Conservation (phyloP, 768 basidiomycete genomes). For the Boletus coccyginus region DNA sequence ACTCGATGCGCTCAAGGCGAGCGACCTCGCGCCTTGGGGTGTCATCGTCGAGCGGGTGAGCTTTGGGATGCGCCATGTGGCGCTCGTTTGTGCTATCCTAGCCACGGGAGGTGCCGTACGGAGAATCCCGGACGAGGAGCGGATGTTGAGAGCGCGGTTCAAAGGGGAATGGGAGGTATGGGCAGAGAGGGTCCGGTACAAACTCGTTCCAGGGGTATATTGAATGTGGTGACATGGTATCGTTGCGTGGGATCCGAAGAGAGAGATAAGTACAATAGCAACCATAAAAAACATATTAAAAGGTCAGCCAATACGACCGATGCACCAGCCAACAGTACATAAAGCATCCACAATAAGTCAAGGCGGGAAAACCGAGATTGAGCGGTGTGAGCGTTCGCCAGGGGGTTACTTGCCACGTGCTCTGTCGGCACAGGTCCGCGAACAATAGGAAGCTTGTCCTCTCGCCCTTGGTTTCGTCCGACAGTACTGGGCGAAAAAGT, state of each 20-base stretch:
- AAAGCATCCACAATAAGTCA: background rate
- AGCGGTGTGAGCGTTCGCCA: background rate
- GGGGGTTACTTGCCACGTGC: slow-evolving; percentile 13
- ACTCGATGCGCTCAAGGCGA: background rate
- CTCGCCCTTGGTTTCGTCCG: slow-evolving; percentile 14
- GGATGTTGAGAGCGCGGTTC: slow-evolving; percentile 10
- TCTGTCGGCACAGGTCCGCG: slow-evolving; percentile 23
- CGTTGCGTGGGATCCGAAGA: too few species aligned
- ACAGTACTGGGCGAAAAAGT: slow-evolving; percentile 19
- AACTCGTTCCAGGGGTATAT: slow-evolving; percentile 46
- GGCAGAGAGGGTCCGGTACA: slow-evolving; percentile 45
- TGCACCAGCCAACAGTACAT: slow-evolving; percentile 4
- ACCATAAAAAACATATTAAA: background rate
- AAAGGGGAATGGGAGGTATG: slow-evolving; percentile 32
- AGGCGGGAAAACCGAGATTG: background rate
- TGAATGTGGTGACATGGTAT: slow-evolving; percentile 15
- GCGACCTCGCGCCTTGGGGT: background rate
- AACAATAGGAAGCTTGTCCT: slow-evolving; percentile 23
- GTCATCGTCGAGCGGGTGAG: slow-evolving; percentile 27
- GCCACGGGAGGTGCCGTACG: slow-evolving; percentile 4
- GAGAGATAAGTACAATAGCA: too few species aligned
- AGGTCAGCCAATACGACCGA: background rate
- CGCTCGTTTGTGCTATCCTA: slow-evolving; percentile 8
- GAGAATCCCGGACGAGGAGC: slow-evolving; percentile 13
- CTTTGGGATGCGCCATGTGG: slow-evolving; percentile 6